phyloP scores from a whole-genome alignment of 768 basidiomycete species.

The Leucocoprinus birnbaumii region DNA sequence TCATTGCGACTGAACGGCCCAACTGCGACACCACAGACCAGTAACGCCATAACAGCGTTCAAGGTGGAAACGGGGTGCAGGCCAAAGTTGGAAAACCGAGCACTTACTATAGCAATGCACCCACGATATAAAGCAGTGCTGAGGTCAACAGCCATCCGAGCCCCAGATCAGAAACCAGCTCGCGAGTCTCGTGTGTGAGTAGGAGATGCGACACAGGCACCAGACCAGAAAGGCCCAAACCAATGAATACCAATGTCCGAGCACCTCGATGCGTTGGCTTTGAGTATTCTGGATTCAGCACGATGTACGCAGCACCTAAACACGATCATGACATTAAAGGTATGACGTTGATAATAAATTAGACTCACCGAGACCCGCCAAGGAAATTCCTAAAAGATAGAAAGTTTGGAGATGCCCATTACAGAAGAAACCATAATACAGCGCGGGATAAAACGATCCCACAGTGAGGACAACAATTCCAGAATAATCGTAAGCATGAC shows the following conservation, averaged over 20 bases:
- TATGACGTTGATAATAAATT: constrained; percentile 21
- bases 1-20: constrained; percentile 15
- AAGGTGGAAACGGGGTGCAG: constrained; percentile 5
- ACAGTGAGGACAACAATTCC: constrained; percentile 79
- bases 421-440: constrained; percentile 81
- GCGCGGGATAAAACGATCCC: constrained; percentile 74
- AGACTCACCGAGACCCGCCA: constrained; percentile 57
- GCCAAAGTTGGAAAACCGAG: constrained; percentile 3
- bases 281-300: constrained; percentile 75
- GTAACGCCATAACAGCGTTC: not conserved
- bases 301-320: constrained; percentile 68
- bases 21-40: constrained; percentile 9
- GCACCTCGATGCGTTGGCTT: constrained; percentile 73
- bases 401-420: constrained; percentile 47
- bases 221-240: constrained; percentile 67
- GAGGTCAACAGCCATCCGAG: constrained; percentile 67
- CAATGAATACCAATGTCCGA: constrained; percentile 77
- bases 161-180: constrained; percentile 61
- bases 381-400: constrained; percentile 50
- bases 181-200: constrained; percentile 51
- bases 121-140: constrained; percentile 73
- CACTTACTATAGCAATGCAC: constrained; percentile 81
- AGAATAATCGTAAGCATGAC: constrained; percentile 70
- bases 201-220: constrained; percentile 69
- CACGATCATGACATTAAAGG: constrained; percentile 13